Evolutionary conservation across 257 asterid species (phyloP).

Genomic region (Echites panduratus): DNA sequence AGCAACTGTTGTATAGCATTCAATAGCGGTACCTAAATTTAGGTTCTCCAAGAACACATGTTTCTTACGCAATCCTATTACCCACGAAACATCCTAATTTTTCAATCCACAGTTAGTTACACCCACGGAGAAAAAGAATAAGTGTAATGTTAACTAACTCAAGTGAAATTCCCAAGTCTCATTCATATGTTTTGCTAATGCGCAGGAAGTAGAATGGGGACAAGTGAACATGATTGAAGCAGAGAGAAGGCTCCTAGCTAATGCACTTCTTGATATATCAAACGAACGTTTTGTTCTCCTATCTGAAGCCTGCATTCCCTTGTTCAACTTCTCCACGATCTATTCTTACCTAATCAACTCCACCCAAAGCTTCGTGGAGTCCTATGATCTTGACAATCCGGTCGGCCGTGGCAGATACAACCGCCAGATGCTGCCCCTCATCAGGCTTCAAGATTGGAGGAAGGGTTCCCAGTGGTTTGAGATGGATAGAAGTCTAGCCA

Average conservation of each 20-base stretch:
- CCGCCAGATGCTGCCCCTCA: slow-evolving; percentile 44
- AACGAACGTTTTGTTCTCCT: slow-evolving; percentile 76
- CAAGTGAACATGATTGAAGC: slow-evolving; percentile 81
- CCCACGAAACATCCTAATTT: neutral
- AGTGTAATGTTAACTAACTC: neutral
- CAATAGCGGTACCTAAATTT: neutral
- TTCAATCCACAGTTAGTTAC: neutral
- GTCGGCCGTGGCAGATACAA: slow-evolving; percentile 73
- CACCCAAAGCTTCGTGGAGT: slow-evolving; percentile 46
- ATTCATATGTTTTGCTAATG: slow-evolving; percentile 5
- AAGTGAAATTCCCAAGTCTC: no score
- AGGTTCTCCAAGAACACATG: neutral
- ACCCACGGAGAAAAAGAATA: neutral
- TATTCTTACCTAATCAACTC: slow-evolving; percentile 64
- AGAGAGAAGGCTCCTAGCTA: slow-evolving; percentile 70
- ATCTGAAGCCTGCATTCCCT: slow-evolving; percentile 80
- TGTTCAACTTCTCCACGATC: slow-evolving; percentile 70
- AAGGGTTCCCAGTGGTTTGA: slow-evolving; percentile 93
- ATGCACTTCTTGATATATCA: slow-evolving; percentile 81
- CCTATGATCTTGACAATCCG: slow-evolving; percentile 39
- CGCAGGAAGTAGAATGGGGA: slow-evolving; percentile 83
- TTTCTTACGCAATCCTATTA: no score
- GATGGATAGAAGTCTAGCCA: slow-evolving; percentile 54
- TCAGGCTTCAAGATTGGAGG: slow-evolving; percentile 53
- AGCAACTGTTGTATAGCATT: neutral